phyloP scores from a whole-genome alignment of 176 grass and related monocot genomes.

The Alopecurus myosuroides region DNA sequence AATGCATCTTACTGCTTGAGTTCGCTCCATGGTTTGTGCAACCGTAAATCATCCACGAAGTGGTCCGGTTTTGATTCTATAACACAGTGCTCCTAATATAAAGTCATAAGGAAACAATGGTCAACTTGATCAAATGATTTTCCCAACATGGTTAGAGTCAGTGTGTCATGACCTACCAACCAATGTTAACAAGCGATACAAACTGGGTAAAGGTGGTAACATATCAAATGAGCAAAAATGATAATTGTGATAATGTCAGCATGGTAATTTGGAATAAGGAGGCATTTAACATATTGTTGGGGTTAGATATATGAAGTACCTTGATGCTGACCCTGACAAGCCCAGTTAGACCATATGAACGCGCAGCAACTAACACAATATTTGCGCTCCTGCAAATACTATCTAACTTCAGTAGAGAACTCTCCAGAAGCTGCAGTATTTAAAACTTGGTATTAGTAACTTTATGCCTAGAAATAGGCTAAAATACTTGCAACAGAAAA shows the following conservation, averaged over 20 bases:
- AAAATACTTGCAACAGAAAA: background rate
- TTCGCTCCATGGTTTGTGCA: constrained; percentile 90
- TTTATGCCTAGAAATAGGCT: background rate
- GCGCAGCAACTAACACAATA: constrained; percentile 71
- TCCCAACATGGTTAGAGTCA: background rate
- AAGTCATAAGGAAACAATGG: background rate
- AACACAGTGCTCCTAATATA: constrained; percentile 65
- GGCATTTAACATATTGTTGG: background rate
- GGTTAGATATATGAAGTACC: constrained; percentile 36
- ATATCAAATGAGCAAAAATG: background rate
- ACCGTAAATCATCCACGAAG: constrained; percentile 91
- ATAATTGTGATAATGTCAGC: background rate
- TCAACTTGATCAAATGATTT: constrained; percentile 18
- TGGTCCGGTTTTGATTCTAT: constrained; percentile 97
- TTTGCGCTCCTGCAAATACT: constrained; percentile 69
- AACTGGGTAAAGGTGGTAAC: background rate
- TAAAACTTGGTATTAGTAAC: constrained; percentile 13
- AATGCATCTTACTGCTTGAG: constrained; percentile 70
- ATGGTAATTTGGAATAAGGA: constrained; percentile 14
- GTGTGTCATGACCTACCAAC: background rate
- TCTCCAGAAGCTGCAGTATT: constrained; percentile 59
- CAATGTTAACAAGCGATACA: background rate
- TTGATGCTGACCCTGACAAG: constrained; percentile 84
- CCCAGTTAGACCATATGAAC: constrained; percentile 89
- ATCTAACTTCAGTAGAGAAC: constrained; percentile 82